Evolutionary conservation across 23 red algal species (phyloP), one percentile per base, ranked within the genome.

Genomic region (Gracilaria domingensis): DNA sequence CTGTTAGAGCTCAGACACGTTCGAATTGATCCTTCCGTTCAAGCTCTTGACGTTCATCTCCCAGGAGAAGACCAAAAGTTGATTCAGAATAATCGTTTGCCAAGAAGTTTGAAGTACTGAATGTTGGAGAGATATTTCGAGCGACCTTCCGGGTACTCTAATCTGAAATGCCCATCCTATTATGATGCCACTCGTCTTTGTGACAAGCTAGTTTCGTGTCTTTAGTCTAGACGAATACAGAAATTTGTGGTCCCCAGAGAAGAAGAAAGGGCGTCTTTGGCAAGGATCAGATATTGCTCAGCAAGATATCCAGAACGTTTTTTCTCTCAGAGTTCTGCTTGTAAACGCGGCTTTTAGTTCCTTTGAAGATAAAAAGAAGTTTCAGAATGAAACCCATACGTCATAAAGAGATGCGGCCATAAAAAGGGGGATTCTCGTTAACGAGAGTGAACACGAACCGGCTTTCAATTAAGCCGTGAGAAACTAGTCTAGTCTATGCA

Each of bases 41-140:
- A n/a, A n/a, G n/a, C n/a, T n/a, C n/a, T n/a, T n/a, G n/a, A n/a
- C n/a, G n/a, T n/a, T n/a, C n/a, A n/a, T n/a, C n/a, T n/a, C n/a
- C n/a, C n/a, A n/a, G n/a, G n/a, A n/a, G n/a, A n/a, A n/a, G n/a
- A n/a, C n/a, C n/a, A n/a, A n/a, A n/a, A n/a, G n/a, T n/a, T n/a
- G n/a, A n/a, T n/a, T n/a, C n/a, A n/a, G n/a, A n/a, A n/a, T n/a
- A n/a, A n/a, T n/a, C n/a, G n/a, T n/a, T n/a, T n/a, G n/a, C n/a
- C n/a, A n/a, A n/a, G n/a, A n/a, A n/a, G n/a, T n/a, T n/a, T n/a
- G n/a, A n/a, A n/a, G n/a, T n/a, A n/a, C n/a, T n/a, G n/a, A n/a
- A 64, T 64, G 8, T 30, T 64, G 59, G 59, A 64, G 28, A 64
- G 59, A 20, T 64, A 70, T 18, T 70, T 70, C 65, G 36, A 70